These are phyloP conservation scores for Chaetomium olivaceum DNA, from an alignment of 2,329 filamentous ascomycete species.

Conservation along the genomic window DNA sequence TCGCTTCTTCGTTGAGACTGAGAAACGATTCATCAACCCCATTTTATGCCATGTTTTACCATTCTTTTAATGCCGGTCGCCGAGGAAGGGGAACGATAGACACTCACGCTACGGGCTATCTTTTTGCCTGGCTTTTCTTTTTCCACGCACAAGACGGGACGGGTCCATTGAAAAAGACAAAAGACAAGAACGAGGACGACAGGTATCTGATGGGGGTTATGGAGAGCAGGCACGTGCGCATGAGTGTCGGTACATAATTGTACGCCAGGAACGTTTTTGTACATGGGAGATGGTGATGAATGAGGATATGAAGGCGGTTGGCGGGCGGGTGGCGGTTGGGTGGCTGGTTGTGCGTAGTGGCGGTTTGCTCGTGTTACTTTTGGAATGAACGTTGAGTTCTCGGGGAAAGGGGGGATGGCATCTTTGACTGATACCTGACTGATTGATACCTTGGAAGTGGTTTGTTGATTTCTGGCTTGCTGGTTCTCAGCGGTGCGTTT, in stretches of 20 bases:
- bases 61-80: conserved; percentile 22
- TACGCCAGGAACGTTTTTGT: neutral
- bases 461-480: neutral
- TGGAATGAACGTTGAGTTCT: neutral
- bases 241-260: conserved; percentile 1
- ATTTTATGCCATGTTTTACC: conserved; percentile 4
- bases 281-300: conserved; percentile 12
- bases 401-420: neutral
- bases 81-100: neutral
- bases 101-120: neutral
- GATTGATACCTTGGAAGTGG: conserved; percentile 11
- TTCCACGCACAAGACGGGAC: neutral
- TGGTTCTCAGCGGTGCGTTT: conserved; percentile 2
- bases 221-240: neutral
- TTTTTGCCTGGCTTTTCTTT: neutral
- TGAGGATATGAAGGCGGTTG: neutral
- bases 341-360: neutral
- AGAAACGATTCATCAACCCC: neutral
- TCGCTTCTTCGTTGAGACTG: neutral
- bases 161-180: neutral
- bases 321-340: neutral
- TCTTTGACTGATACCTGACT: conserved; percentile 8
- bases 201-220: neutral
- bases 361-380: neutral
- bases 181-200: neutral